Conservation (phyloP, 2,329 filamentous ascomycete genomes). For the Teratosphaeria nubilosa region DNA sequence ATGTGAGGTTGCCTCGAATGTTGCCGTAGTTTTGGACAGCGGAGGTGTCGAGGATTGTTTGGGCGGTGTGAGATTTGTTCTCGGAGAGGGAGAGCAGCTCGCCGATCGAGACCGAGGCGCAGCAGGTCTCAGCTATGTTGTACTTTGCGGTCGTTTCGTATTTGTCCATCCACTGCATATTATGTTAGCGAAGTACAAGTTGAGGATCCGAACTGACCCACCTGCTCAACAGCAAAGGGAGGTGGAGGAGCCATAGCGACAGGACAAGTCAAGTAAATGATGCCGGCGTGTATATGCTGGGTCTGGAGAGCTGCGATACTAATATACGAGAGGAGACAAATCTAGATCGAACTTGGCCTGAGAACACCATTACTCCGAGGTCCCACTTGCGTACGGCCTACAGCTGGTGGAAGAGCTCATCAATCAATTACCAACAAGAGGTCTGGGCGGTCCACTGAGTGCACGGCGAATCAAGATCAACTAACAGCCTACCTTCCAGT, state of each 20-base stretch:
- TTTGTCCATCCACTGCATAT: constrained; percentile 45
- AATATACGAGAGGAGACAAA: background rate
- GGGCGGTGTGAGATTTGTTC: constrained; percentile 36
- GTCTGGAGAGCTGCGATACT: background rate
- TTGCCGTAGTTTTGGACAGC: constrained; percentile 61
- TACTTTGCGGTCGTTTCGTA: constrained; percentile 44
- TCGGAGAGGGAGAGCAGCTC: constrained; percentile 53
- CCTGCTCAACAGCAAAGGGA: constrained; percentile 62
- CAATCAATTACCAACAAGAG: background rate
- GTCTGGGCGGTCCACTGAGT: background rate
- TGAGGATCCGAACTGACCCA: constrained; percentile 19
- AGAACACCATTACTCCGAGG: background rate
- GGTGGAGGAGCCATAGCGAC: constrained; percentile 17
- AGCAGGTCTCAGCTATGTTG: constrained; percentile 74
- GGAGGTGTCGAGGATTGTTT: constrained; percentile 39
- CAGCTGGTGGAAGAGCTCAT: background rate
- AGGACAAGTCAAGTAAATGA: background rate
- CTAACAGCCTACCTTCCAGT: background rate
- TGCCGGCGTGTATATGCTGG: background rate
- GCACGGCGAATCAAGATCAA: background rate
- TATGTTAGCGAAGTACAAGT: background rate
- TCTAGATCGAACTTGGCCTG: background rate
- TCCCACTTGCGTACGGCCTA: background rate
- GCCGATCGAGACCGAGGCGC: constrained; percentile 61
- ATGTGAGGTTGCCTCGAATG: constrained; percentile 55